Evolutionary conservation across 176 grass and related monocot genomes (phyloP).

Genomic region (Rhynchospora tenuis): DNA sequence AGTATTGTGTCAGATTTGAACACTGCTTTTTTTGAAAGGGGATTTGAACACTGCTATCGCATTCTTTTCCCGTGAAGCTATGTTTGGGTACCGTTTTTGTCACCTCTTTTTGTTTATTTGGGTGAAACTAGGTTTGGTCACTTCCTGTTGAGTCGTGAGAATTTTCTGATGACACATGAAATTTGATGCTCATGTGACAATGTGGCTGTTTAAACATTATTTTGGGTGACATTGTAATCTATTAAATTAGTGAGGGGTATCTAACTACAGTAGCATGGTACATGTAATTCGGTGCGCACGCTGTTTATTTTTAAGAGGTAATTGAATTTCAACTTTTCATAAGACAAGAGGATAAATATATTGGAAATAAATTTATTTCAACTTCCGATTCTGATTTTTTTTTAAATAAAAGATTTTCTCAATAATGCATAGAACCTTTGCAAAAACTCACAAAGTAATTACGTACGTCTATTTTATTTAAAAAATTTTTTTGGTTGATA

Average conservation of each 20-base stretch:
- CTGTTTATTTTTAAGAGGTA: neutral
- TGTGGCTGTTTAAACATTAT: neutral
- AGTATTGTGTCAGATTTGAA: slow-evolving; percentile 1
- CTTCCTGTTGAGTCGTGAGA: neutral
- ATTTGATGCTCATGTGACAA: neutral
- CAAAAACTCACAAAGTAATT: no score
- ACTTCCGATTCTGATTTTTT: no score
- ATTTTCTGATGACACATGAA: neutral
- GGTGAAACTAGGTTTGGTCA: neutral
- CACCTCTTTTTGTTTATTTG: neutral
- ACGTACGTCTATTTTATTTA: no score
- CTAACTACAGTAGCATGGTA: neutral
- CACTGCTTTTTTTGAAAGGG: no score
- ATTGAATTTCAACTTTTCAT: neutral
- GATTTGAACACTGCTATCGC: neutral
- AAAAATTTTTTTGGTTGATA: no score
- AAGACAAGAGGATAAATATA: no score
- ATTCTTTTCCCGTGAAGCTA: slow-evolving; percentile 10
- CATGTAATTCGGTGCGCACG: no score
- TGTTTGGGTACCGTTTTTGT: neutral
- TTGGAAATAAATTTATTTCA: no score
- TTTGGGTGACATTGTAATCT: no score
- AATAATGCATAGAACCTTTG: no score
- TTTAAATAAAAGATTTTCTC: no score
- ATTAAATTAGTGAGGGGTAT: neutral